Evolutionary conservation across 148 eudicot genomes (phyloP).

Genomic region (Nepenthes gracilis): DNA sequence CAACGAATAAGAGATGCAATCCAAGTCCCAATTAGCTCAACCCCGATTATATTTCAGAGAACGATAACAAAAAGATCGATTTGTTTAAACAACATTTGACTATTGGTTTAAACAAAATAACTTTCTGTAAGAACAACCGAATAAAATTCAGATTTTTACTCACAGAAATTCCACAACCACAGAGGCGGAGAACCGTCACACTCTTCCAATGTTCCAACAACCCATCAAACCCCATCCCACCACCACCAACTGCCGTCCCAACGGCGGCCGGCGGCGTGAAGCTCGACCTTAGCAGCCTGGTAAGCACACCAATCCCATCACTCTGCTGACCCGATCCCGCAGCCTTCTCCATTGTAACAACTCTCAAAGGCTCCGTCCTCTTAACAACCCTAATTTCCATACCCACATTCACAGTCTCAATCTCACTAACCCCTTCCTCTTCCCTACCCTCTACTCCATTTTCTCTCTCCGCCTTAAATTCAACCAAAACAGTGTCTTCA

Average conservation of each 20-base stretch:
- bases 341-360: constrained; percentile 42
- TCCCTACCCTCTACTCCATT: constrained; percentile 10
- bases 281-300: constrained; percentile 54
- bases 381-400: constrained; percentile 75
- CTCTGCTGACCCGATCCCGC: constrained; percentile 73
- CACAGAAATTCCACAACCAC: constrained; percentile 70
- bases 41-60: too few species aligned
- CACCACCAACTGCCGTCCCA: constrained; percentile 21
- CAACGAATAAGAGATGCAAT: too few species aligned
- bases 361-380: constrained; percentile 68
- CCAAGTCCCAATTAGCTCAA: too few species aligned
- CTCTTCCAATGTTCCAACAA: constrained; percentile 67
- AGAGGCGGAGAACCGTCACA: constrained; percentile 54
- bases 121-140: too few species aligned
- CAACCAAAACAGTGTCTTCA: constrained; percentile 65
- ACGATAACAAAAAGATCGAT: too few species aligned
- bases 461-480: constrained; percentile 14
- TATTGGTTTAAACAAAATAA: too few species aligned
- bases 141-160: constrained; percentile 11
- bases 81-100: too few species aligned
- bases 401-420: constrained; percentile 18
- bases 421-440: constrained; percentile 2
- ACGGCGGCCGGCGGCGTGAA: constrained; percentile 13
- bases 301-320: constrained; percentile 83
- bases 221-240: constrained; percentile 20